Percentiles rank a stretch among this genome's conserved stretches.
phyloP scores from a whole-genome alignment of 2,329 filamentous ascomycete genomes.

The Exophiala calicioides region DNA sequence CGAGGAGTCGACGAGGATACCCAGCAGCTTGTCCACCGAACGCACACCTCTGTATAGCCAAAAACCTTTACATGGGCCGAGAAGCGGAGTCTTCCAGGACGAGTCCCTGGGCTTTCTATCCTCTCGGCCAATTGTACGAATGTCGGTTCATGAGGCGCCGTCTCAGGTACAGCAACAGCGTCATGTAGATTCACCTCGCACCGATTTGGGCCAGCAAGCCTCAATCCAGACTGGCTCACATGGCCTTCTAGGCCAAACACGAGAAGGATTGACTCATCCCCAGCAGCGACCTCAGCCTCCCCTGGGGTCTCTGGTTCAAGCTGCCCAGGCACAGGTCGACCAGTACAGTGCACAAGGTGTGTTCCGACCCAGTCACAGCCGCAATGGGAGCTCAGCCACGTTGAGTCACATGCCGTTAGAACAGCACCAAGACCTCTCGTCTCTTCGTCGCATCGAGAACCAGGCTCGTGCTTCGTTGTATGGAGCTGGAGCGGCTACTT shows the following conservation, averaged over 20 bases:
- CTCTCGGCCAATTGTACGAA: constrained; percentile 38
- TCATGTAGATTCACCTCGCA: constrained; percentile 16
- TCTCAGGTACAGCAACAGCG: constrained; percentile 26
- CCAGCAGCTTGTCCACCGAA: constrained; percentile 30
- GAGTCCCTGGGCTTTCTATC: constrained; percentile 35
- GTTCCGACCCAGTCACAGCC: constrained; percentile 24
- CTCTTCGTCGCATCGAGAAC: constrained; percentile 20
- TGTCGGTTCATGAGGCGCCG: constrained; percentile 37
- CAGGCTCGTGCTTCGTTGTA: constrained; percentile 17
- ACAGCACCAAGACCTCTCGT: constrained; percentile 16
- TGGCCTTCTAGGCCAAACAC: constrained; percentile 13
- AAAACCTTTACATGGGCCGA: constrained; percentile 43
- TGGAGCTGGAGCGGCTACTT: constrained; percentile 11
- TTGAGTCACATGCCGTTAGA: constrained; percentile 17
- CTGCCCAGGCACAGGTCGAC: constrained; percentile 18
- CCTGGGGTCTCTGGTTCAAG: constrained; percentile 8
- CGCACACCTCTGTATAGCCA: constrained; percentile 36
- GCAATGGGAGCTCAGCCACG: constrained; percentile 15
- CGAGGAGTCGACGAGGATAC: constrained; percentile 40
- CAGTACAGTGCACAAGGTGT: constrained; percentile 19
- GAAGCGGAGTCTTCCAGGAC: constrained; percentile 47
- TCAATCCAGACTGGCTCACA: constrained; percentile 9
- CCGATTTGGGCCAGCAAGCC: constrained; percentile 14
- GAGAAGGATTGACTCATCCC: constrained; percentile 14
- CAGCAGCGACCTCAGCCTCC: constrained; percentile 17